Percentiles rank a stretch among this genome's conserved stretches.
phyloP scores from a whole-genome alignment of 139 green algal species.

The Monoraphidium neglectum region DNA sequence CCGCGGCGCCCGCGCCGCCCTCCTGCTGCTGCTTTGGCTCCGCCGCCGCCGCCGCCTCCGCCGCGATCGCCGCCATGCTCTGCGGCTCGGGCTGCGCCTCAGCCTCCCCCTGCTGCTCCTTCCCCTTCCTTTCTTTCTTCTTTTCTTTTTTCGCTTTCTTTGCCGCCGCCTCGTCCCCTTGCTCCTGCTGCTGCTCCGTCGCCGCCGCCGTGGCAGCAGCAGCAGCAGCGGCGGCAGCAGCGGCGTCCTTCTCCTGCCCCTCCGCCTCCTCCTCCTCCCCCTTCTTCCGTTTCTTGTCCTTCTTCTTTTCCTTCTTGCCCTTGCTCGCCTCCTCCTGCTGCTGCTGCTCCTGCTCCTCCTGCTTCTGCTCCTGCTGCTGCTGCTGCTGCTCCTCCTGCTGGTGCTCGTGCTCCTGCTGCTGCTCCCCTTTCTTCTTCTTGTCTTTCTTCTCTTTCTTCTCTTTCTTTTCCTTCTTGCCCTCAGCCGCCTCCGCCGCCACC shows the following conservation, averaged over 20 bases:
- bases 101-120: neutral
- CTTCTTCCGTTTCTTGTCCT: neutral
- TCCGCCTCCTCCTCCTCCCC: constrained; percentile 3
- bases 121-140: neutral
- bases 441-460: constrained; percentile 16
- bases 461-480: constrained; percentile 22
- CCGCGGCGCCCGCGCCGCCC: neutral
- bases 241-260: constrained; percentile 9
- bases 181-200: neutral
- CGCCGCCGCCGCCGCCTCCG: too few species aligned
- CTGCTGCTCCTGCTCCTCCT: too few species aligned
- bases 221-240: neutral
- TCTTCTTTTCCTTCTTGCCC: constrained; percentile 1
- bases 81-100: neutral
- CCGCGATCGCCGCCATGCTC: too few species aligned
- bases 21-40: neutral
- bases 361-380: too few species aligned
- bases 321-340: neutral
- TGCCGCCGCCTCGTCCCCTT: neutral
- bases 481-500: constrained; percentile 2
- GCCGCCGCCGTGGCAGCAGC: neutral
- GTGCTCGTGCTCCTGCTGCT: neutral
- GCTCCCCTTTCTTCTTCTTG: neutral
- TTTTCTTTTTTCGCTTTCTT: neutral
- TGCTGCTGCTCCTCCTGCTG: too few species aligned